Evolutionary conservation across 2,329 filamentous ascomycete genomes (phyloP).

Genomic region (Talaromyces sp.): DNA sequence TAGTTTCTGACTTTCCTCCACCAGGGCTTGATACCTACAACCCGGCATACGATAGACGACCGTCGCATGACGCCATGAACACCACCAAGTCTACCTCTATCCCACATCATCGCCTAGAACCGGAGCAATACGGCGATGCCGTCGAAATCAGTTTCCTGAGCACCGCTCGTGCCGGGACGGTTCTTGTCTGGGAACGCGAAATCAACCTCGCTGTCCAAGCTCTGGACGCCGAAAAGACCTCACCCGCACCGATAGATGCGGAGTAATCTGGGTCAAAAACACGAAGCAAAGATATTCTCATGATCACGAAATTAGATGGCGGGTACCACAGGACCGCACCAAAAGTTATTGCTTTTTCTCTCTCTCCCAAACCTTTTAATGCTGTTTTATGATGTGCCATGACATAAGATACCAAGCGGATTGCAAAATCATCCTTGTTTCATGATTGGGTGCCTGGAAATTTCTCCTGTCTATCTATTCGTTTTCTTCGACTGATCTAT

Average conservation of each 20-base stretch:
- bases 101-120: slow-evolving; percentile 30
- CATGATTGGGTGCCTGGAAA: neutral
- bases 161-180: slow-evolving; percentile 81
- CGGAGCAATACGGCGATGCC: slow-evolving; percentile 32
- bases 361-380: neutral
- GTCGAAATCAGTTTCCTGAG: slow-evolving; percentile 88
- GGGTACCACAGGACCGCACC: slow-evolving; percentile 10
- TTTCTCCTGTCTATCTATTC: neutral
- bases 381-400: slow-evolving; percentile 5
- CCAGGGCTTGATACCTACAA: slow-evolving; percentile 1
- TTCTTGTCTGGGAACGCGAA: slow-evolving; percentile 75
- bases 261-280: neutral
- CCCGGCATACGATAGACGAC: slow-evolving; percentile 2
- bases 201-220: slow-evolving; percentile 70
- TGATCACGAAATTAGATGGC: slow-evolving; percentile 2
- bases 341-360: slow-evolving; percentile 9
- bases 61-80: neutral
- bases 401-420: slow-evolving; percentile 14
- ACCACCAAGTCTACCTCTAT: slow-evolving; percentile 4
- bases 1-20: neutral
- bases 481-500: neutral
- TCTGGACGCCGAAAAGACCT: slow-evolving; percentile 45
- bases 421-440: neutral
- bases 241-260: slow-evolving; percentile 4
- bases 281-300: neutral